Evolutionary conservation across 345 rosid species (phyloP).

Genomic region (Mallotus nudiflorus): DNA sequence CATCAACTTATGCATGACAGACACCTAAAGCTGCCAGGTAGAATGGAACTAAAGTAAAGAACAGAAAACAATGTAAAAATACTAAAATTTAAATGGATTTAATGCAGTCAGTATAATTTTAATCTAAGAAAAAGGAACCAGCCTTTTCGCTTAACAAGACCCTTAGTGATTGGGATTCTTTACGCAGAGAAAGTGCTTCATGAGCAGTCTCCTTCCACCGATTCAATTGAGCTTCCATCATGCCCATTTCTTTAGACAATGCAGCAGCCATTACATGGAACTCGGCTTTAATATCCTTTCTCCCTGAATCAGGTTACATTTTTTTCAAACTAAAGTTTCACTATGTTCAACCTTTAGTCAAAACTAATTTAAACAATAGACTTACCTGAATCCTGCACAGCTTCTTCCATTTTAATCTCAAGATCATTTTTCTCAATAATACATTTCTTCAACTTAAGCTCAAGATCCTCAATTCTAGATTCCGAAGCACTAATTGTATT

Average conservation of each 20-base stretch:
- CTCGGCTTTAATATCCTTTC: constrained; percentile 83
- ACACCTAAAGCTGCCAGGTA: neutral
- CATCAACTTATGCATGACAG: neutral
- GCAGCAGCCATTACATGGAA: constrained; percentile 89
- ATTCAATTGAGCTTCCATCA: constrained; percentile 90
- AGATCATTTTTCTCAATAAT: constrained; percentile 78
- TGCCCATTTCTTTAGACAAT: constrained; percentile 85
- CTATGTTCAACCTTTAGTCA: constrained; percentile 7
- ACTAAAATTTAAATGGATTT: neutral
- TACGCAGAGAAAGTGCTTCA: constrained; percentile 68
- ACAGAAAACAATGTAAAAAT: neutral
- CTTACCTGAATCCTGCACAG: constrained; percentile 69
- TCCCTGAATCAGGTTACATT: constrained; percentile 56
- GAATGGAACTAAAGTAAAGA: neutral
- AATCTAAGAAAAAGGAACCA: constrained; percentile 4
- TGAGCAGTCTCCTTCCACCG: constrained; percentile 87
- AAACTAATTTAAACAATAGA: neutral
- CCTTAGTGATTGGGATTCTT: constrained; percentile 61
- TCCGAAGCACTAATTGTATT: constrained; percentile 45
- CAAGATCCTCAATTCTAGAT: constrained; percentile 66
- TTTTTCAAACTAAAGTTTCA: constrained; percentile 21
- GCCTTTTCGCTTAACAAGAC: constrained; percentile 71
- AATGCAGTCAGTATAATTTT: neutral
- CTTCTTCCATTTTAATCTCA: constrained; percentile 83
- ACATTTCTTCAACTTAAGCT: constrained; percentile 72